Base-by-base conservation (phyloP, 768 basidiomycete genomes). In the Pleurotus giganteus region DNA sequence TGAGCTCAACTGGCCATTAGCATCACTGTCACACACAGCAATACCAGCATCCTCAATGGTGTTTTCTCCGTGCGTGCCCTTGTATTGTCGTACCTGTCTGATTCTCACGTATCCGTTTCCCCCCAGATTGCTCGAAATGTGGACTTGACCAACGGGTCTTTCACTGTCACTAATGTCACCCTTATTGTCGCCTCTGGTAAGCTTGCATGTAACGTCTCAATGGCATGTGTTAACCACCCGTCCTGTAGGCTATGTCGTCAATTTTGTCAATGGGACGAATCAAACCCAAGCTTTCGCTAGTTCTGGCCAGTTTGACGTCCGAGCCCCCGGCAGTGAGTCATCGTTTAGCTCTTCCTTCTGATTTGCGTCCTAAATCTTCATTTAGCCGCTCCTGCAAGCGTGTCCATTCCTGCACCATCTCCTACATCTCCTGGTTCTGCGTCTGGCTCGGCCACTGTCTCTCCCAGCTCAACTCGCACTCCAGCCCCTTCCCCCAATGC, bases 141-240 rank as follows among this genome's bases (percentile, higher is more conserved):
- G 1, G 49, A 51, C n/a, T 15, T 26, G 15, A 36, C 32, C 34
- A 51, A 51, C 12, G 49, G 49, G 19, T 51, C 49, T 21, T 51
- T 51, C 34, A 51, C 49, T 37, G 49, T 51, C 21, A 51, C 49
- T 9, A 51, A 51, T 28, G 49, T 51, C 13, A 51, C 49, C 15
- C 49, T 51, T 21, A 11, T n/a, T 37, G 23, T 15, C 21, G 49
- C 32, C 23, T 51, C 49, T 51, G 49, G 49, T 51, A 36, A 7
- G 49, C 23, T 5, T 34, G 8, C 8, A 9, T 24, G 7, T 23
- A 29, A 12, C 19, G n/a, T 37, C 21, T 21, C 31, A 28, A 27
- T 8, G 13, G 5, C 12, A 17, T 7, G 6, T 24, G 21, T 24
- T 39, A 6, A 51, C 9, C 19, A 11, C 23, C 13, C 49, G 8